A percentile compares a stretch with the other conserved stretches of the same genome.
phyloP scores from a whole-genome alignment of 805 yeast genomes.

The Priceomyces haplophilus region DNA sequence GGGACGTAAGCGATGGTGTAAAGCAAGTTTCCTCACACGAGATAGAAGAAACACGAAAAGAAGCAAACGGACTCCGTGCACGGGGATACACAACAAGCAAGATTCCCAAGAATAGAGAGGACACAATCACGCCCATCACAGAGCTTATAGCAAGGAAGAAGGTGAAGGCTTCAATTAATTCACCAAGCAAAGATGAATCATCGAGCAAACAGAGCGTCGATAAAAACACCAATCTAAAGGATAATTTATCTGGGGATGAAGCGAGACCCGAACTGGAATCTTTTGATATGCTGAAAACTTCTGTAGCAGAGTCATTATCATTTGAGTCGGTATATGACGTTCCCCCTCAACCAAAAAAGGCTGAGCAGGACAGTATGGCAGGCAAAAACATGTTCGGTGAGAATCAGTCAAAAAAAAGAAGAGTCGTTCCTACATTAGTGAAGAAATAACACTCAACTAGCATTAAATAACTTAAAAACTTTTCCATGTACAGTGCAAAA shows the following conservation, averaged over 20 bases:
- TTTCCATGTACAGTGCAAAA: neutral
- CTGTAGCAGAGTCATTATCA: too few species aligned
- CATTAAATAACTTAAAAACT: neutral
- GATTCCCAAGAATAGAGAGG: neutral
- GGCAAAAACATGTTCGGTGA: neutral
- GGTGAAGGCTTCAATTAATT: neutral
- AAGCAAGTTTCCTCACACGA: too few species aligned
- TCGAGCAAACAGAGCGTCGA: too few species aligned
- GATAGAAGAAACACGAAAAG: too few species aligned
- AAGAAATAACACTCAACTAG: conserved; percentile 5
- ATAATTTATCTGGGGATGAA: too few species aligned
- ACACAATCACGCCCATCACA: neutral
- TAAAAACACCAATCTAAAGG: too few species aligned
- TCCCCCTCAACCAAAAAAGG: too few species aligned
- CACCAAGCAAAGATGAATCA: neutral
- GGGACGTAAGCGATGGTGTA: too few species aligned
- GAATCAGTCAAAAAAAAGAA: conserved; percentile 21
- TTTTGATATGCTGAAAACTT: too few species aligned
- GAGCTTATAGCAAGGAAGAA: conserved; percentile 3
- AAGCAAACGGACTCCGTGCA: neutral
- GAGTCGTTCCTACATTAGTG: conserved; percentile 34
- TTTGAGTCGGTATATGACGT: too few species aligned
- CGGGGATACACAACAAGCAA: neutral
- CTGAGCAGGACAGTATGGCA: too few species aligned
- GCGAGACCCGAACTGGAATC: too few species aligned